Base-by-base conservation (phyloP, 1,139 yeast genomes). In the Pichia sp. region DNA sequence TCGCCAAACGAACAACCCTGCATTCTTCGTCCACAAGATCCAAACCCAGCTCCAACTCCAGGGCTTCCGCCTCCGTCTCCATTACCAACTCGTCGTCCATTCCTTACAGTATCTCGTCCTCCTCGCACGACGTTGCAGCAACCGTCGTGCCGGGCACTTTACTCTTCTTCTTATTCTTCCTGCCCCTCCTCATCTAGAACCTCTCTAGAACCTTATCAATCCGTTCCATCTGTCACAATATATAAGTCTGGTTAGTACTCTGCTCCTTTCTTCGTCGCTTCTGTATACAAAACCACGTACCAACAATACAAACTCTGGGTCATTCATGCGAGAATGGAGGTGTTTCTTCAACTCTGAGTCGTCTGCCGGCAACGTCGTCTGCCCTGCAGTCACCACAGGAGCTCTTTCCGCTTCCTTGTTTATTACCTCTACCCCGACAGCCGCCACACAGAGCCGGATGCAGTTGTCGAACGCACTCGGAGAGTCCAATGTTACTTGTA, bases 161-260 rank as follows among this genome's bases (percentile, higher is more conserved):
- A 5, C 40, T 49, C 15, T 49, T 49, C 15, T 19, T 10, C 45
- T 8, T 5, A 16, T 19, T 50, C 36, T 16, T 34, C 26, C 13
- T 44, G 29, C 29, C 10, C 31, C 16, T 46, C 8, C 11, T 32
- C 45, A 2, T 5, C 16, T 38, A 8, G 30, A 1, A 5, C 7
- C 16, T 43, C 34, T 10, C 16, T 6, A 47, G 4, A 10, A 47
- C 19, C 6, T 26, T 23, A 29, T 47, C 32, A 19, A 32, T 32
- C 23, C 41, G n/a, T 32, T 49, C 51, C 51, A 49, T 42, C 51
- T 43, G 36, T 42, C 19, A 41, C 23, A 10, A 10, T 8, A 42
- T 42, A 19, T 13, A 32, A 10, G 7, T 15, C 19, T 15, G n/a
- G 23, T 36, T 36, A 36, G 40, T 36, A 36, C 15, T 36, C 15